Percentiles rank a stretch among this genome's conserved stretches.
These are phyloP conservation scores for Diaporthe australafricana DNA, from an alignment of 2,329 filamentous ascomycete species.

Conservation along the genomic window DNA sequence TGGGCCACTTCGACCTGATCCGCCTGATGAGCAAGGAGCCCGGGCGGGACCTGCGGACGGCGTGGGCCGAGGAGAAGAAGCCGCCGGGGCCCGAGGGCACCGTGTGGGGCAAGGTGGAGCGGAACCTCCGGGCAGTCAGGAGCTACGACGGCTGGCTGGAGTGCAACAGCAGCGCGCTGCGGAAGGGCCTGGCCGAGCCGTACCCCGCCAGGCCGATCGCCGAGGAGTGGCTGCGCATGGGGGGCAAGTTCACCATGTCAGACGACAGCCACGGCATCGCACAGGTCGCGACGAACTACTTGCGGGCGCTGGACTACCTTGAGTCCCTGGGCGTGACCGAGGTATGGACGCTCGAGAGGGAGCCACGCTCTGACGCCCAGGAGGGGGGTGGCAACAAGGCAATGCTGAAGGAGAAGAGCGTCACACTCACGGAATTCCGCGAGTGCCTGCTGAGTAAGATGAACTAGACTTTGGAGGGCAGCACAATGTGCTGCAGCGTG, in stretches of 20 bases:
- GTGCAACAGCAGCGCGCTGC: conserved; percentile 86
- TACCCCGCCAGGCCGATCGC: conserved; percentile 87
- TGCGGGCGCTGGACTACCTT: conserved; percentile 76
- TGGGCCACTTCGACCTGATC: conserved; percentile 96
- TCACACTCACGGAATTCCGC: conserved; percentile 56
- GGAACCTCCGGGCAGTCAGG: conserved; percentile 79
- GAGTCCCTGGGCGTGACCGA: conserved; percentile 72
- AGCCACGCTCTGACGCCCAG: conserved; percentile 44
- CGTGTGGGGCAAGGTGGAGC: conserved; percentile 79
- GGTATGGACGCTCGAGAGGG: conserved; percentile 67
- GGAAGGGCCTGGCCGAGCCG: conserved; percentile 91
- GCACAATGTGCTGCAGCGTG: too few species aligned
- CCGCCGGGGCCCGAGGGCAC: conserved; percentile 41
- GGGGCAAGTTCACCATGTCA: conserved; percentile 88
- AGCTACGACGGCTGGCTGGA: conserved; percentile 86
- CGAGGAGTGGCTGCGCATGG: conserved; percentile 78
- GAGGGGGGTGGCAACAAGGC: conserved; percentile 45
- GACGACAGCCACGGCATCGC: conserved; percentile 93
- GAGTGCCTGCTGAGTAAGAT: conserved; percentile 41
- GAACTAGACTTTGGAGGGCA: conserved; percentile 10
- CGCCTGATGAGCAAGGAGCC: conserved; percentile 81
- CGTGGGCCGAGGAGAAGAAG: conserved; percentile 53
- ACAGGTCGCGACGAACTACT: conserved; percentile 90
- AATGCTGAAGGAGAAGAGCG: conserved; percentile 55
- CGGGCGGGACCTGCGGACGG: conserved; percentile 65